Evolutionary conservation across 1,284 basidiomycete genomes (phyloP), one percentile per base, ranked within the genome.

Genomic region (Ceratobasidium sp.): DNA sequence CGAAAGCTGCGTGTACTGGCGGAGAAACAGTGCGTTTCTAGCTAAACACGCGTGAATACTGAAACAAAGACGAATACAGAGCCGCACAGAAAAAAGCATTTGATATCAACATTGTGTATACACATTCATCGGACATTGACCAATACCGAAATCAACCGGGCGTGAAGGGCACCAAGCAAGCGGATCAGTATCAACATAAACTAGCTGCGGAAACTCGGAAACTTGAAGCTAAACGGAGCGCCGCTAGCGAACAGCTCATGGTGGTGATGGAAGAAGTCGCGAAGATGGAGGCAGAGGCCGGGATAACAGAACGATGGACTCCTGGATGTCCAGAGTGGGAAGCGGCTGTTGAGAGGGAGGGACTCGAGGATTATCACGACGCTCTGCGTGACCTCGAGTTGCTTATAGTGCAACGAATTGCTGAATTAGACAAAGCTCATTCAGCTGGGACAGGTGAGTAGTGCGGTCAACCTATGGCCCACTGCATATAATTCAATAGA

Each of bases 381-480:
- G 56, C 84, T 3, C 81, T 83, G 4, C 71, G 80, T 28, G 83
- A 84, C 44, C 71, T 81, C 4, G 79, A 79, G 49, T 51, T 61
- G 18, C 46, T 69, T 6, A 56, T 77, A 10, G 64, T 77, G 10
- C 53, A 77, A n/a, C 73, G 75, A 18, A 26, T 77, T 26, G 28
- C 64, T 40, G 75, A 77, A 44, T 51, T 79, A 42, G 73, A 77
- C 55, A 79, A 79, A 51, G n/a, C 77, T 33, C 68, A 73, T 51
- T 33, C 40, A 13, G 28, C 55, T 15, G 56, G 63, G n/a, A 77
- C 66, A 18, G 64, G 75, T 77, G 63, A 15, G 56, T 49, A 18
- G 46, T 61, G 33, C 33, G 33, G 33, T 33, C 33, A 33, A 33
- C 49, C 26, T 64, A 10, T 20, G 6, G n/a, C 20, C 56, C n/a